A percentile compares a stretch with the other conserved stretches of the same genome.
phyloP scores from a whole-genome alignment of 805 yeast species.

The Ogataea dorogensis region DNA sequence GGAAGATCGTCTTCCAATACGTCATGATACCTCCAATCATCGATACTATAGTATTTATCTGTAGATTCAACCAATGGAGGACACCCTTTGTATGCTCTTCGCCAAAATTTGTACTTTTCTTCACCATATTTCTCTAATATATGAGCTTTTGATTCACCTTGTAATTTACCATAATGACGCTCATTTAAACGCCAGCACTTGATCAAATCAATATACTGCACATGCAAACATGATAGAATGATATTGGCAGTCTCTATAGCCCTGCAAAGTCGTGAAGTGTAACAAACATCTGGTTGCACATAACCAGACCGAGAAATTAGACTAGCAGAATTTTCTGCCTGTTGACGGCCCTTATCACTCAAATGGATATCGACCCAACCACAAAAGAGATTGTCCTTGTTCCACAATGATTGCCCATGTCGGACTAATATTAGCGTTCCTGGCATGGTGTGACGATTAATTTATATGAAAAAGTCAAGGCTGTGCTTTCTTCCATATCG shows the following conservation, averaged over 20 bases:
- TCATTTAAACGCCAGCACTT: constrained; percentile 82
- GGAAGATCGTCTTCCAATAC: constrained; percentile 54
- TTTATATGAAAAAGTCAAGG: constrained; percentile 1
- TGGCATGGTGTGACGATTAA: constrained; percentile 13
- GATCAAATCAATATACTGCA: constrained; percentile 47
- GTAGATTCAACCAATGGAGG: constrained; percentile 50
- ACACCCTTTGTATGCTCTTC: constrained; percentile 75
- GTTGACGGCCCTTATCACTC: constrained; percentile 63
- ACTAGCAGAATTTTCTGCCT: constrained; percentile 65
- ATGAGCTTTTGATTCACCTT: constrained; percentile 71
- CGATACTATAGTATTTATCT: constrained; percentile 37
- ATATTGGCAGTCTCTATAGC: constrained; percentile 74
- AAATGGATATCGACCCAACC: constrained; percentile 83
- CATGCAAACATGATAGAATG: constrained; percentile 55
- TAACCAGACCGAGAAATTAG: constrained; percentile 47
- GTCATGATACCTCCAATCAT: constrained; percentile 43
- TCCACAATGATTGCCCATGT: constrained; percentile 84
- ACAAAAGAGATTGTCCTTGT: constrained; percentile 71
- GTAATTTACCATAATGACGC: constrained; percentile 81
- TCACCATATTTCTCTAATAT: constrained; percentile 65
- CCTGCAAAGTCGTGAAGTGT: constrained; percentile 70
- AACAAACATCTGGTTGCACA: constrained; percentile 53
- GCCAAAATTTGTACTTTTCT: constrained; percentile 72
- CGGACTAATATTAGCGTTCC: constrained; percentile 55
- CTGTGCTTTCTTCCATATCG: constrained; percentile 1